A percentile compares a stretch with the other conserved stretches of the same genome.
Conservation (phyloP, 108 stramenopile genomes). For the Mediolabrus comicus region DNA sequence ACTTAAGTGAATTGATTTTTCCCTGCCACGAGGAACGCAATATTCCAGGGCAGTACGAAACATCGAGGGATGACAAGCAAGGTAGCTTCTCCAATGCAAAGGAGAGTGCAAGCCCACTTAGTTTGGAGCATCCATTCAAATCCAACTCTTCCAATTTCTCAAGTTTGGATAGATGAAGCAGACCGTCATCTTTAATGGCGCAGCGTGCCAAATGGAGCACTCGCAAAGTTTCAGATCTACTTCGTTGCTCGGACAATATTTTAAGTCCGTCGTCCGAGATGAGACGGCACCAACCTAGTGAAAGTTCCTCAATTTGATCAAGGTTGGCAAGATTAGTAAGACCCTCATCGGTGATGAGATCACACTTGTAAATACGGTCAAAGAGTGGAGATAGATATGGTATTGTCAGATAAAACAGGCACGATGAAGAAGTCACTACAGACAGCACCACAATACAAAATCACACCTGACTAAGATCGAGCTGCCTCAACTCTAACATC, state of each 20-base stretch:
- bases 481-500: slow-evolving; percentile 48
- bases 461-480: slow-evolving; percentile 67
- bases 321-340: slow-evolving; percentile 53
- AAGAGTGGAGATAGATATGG: not conserved
- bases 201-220: slow-evolving; percentile 73
- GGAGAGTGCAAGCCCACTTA: slow-evolving; percentile 65
- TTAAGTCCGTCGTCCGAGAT: slow-evolving; percentile 67
- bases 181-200: slow-evolving; percentile 60
- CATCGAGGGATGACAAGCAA: slow-evolving; percentile 47
- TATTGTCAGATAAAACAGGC: not conserved
- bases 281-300: slow-evolving; percentile 79
- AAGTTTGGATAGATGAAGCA: slow-evolving; percentile 48
- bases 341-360: slow-evolving; percentile 79
- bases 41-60: slow-evolving; percentile 68
- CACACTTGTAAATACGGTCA: slow-evolving; percentile 48
- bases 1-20: slow-evolving; percentile 64
- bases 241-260: slow-evolving; percentile 52
- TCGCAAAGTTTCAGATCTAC: slow-evolving; percentile 43
- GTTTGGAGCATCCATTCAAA: slow-evolving; percentile 72
- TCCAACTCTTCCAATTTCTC: slow-evolving; percentile 60
- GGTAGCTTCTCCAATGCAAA: slow-evolving; percentile 47
- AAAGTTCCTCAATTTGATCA: slow-evolving; percentile 66
- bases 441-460: not conserved
- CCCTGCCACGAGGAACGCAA: slow-evolving; percentile 85
- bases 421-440: not conserved